phyloP scores from a whole-genome alignment of 2,329 filamentous ascomycete species.

The Diaporthe amygdali region DNA sequence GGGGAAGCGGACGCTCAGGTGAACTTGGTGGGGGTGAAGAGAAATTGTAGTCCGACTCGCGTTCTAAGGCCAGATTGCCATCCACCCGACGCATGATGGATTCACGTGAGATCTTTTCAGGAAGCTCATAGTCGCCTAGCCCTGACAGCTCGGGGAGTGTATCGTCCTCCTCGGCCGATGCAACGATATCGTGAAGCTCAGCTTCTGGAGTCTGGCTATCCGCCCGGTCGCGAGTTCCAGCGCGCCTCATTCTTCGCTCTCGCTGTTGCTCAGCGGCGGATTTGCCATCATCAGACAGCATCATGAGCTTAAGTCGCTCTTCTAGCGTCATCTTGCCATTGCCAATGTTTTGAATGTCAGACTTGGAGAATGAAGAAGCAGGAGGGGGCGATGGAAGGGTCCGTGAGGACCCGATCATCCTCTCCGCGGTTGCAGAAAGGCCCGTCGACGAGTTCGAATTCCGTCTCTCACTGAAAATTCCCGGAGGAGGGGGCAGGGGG shows the following conservation, averaged over 20 bases:
- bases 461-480: conserved; percentile 50
- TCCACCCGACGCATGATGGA: conserved; percentile 91
- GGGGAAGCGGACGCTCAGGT: conserved; percentile 61
- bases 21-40: conserved; percentile 66
- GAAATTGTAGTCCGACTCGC: conserved; percentile 68
- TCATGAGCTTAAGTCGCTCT: conserved; percentile 86
- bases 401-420: conserved; percentile 69
- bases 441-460: conserved; percentile 65
- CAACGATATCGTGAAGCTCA: conserved; percentile 42
- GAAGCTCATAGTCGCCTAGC: conserved; percentile 69
- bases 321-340: conserved; percentile 82
- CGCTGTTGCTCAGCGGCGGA: conserved; percentile 69
- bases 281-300: conserved; percentile 75
- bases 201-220: conserved; percentile 50
- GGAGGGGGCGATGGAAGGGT: conserved; percentile 77
- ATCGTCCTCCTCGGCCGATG: conserved; percentile 61
- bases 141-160: conserved; percentile 64
- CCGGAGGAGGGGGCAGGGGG: conserved; percentile 69
- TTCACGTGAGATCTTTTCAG: conserved; percentile 85
- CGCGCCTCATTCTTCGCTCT: conserved; percentile 72
- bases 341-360: conserved; percentile 78
- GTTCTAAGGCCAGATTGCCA: conserved; percentile 60
- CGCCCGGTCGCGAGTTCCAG: conserved; percentile 48
- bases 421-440: conserved; percentile 75
- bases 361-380: conserved; percentile 68